Evolutionary conservation across 306 rosid genomes (phyloP).

Genomic region (Canavalia ensiformis): DNA sequence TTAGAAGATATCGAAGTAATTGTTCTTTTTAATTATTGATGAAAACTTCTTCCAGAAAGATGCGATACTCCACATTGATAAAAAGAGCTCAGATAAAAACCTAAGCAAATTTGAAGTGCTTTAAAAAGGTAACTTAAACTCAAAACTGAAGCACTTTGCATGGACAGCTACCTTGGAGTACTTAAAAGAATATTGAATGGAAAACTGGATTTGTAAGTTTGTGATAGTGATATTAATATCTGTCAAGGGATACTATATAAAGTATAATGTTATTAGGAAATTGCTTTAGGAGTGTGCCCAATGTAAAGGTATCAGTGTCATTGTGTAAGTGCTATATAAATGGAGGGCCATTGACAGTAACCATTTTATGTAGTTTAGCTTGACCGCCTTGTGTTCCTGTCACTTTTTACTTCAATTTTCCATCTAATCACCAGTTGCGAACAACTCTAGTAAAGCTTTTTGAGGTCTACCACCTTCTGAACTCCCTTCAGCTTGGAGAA

Average conservation of each 20-base stretch:
- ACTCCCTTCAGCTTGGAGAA: not conserved
- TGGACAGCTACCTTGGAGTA: constrained; percentile 3
- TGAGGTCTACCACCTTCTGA: constrained; percentile 1
- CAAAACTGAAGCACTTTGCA: not conserved
- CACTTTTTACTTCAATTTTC: constrained; percentile 3
- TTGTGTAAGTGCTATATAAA: not conserved
- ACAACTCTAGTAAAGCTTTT: constrained; percentile 9
- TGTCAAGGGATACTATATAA: not conserved
- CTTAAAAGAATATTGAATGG: constrained; percentile 8
- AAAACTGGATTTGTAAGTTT: constrained; percentile 27
- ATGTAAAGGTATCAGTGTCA: not conserved
- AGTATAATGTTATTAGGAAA: constrained; percentile 19
- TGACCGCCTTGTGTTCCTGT: not conserved
- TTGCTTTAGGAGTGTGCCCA: constrained; percentile 30
- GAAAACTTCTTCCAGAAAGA: not conserved
- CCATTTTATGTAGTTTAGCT: not conserved
- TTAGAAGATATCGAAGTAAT: not conserved
- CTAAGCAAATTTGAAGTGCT: not conserved
- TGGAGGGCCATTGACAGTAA: not conserved
- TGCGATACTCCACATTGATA: not conserved
- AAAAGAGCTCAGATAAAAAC: constrained; percentile 23
- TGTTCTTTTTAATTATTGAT: not conserved
- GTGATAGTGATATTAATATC: constrained; percentile 6
- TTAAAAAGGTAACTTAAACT: not conserved
- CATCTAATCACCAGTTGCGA: not conserved